Conservation (phyloP, 495 filamentous ascomycete species). For the Penicillium coprophilum region DNA sequence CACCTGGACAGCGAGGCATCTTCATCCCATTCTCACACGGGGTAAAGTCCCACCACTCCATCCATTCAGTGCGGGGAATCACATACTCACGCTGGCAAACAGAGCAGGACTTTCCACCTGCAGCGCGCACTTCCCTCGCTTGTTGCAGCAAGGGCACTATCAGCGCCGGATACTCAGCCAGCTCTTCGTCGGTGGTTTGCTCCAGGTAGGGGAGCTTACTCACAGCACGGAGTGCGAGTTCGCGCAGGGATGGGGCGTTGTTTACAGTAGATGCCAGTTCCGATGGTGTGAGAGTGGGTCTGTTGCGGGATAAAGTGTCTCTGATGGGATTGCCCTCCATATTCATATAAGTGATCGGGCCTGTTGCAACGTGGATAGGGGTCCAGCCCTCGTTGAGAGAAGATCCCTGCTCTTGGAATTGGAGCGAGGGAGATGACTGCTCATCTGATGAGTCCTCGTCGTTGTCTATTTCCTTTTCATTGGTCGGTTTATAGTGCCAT, state of each 20-base stretch:
- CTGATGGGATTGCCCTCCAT: constrained; percentile 42
- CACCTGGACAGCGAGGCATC: constrained; percentile 35
- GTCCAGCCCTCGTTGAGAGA: constrained; percentile 41
- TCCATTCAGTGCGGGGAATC: constrained; percentile 64
- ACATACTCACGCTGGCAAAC: constrained; percentile 59
- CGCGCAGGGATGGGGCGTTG: constrained; percentile 55
- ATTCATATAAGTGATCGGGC: constrained; percentile 43
- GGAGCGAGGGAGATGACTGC: constrained; percentile 9
- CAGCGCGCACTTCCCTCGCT: constrained; percentile 45
- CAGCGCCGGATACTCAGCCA: constrained; percentile 41
- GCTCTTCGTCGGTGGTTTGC: constrained; percentile 40
- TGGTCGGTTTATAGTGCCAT: constrained; percentile 31
- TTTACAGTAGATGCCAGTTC: constrained; percentile 2
- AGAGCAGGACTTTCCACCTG: constrained; percentile 58
- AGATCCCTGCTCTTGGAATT: constrained; percentile 31
- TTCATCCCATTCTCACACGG: constrained; percentile 49
- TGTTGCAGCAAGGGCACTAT: constrained; percentile 41
- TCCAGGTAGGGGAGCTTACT: constrained; percentile 46
- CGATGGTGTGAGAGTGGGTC: background rate
- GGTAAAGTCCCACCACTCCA: constrained; percentile 67
- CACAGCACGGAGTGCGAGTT: constrained; percentile 54
- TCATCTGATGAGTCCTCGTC: constrained; percentile 1
- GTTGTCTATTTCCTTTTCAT: background rate
- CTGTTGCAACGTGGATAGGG: constrained; percentile 45
- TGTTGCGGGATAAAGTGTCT: constrained; percentile 3